phyloP scores from a whole-genome alignment of 2,329 filamentous ascomycete species.

The Pyrenophora graminea region DNA sequence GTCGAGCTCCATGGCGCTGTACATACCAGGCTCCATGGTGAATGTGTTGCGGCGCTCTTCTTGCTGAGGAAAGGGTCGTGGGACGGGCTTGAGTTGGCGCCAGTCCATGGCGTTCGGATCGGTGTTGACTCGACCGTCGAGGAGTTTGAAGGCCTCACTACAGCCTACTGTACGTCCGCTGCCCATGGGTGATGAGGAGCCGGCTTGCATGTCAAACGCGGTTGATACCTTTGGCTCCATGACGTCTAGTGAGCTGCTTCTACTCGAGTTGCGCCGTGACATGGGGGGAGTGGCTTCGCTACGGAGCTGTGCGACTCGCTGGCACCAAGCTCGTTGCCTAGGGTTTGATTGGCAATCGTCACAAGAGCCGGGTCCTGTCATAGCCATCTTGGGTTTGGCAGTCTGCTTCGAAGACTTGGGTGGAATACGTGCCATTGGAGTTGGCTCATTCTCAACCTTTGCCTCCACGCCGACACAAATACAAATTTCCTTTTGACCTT shows the following conservation, averaged over 20 bases:
- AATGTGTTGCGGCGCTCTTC: slow-evolving; percentile 28
- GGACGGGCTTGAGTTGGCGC: slow-evolving; percentile 36
- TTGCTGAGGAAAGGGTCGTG: slow-evolving; percentile 14
- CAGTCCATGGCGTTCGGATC: slow-evolving; percentile 37
- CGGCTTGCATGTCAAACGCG: slow-evolving; percentile 22
- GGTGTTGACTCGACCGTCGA: slow-evolving; percentile 40
- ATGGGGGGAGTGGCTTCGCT: slow-evolving; percentile 21
- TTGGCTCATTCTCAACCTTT: slow-evolving; percentile 17
- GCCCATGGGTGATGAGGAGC: slow-evolving; percentile 15
- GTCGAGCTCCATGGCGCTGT: slow-evolving; percentile 45
- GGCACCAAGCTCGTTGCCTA: slow-evolving; percentile 42
- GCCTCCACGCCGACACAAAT: slow-evolving; percentile 31
- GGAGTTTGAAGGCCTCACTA: slow-evolving; percentile 41
- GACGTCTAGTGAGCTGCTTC: slow-evolving; percentile 26
- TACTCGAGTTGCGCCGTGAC: slow-evolving; percentile 29
- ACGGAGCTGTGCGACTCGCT: slow-evolving; percentile 38
- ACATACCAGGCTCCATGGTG: slow-evolving; percentile 35
- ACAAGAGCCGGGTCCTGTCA: slow-evolving; percentile 40
- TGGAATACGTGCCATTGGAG: slow-evolving; percentile 9
- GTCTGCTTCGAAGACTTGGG: slow-evolving; percentile 6
- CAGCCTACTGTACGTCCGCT: slow-evolving; percentile 37
- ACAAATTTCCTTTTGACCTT: slow-evolving; percentile 36
- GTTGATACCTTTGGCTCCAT: slow-evolving; percentile 37
- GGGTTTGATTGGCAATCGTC: slow-evolving; percentile 43
- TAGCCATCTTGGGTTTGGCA: slow-evolving; percentile 9